Evolutionary conservation across 2,329 filamentous ascomycete species (phyloP), one percentile per base, ranked within the genome.

Genomic region (Diaporthe destruens): DNA sequence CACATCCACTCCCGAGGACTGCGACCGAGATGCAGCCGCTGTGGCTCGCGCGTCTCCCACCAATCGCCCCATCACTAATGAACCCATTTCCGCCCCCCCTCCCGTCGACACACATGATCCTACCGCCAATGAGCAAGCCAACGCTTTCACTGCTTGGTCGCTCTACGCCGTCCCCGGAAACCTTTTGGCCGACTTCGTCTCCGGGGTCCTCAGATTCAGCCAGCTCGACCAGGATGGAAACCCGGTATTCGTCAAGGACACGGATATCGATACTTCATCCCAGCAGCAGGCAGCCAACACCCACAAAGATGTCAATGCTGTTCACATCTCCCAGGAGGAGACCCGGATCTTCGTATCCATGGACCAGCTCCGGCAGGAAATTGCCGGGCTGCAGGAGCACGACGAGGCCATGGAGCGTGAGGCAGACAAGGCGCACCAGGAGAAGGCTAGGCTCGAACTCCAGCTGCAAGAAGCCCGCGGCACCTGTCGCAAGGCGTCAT

Each of bases 341-440:
- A 85, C 88, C 78, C 85, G 86, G 75, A 89, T 89, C 39, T 89
- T 89, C 74, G 87, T 90, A 53, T 90, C 88, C 11, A 84, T 89
- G 83, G 88, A 89, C 86, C 89, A 89, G 85, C 88, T 90, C 81
- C 86, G 87, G 51, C 85, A 88, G 54, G 87, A 90, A 77, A 87
- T 89, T 55, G 79, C 87, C 67, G 86, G 85, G 72, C 82, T 90
- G 51, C 87, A 88, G 72, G 86, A 88, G 53, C 87, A 89, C 74
- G 86, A 89, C 72, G 87, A 88, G 65, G 83, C 87, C 75, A 83
- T 89, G 12, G 86, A 89, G 67, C 84, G 85, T 65, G 87, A 89
- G 77, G 87, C 88, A 12, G 84, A 87, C 75, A 84, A 84, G 69
- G 82, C 89, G 8, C 86, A 89, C 75, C 80, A 84, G 32, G 86